Conservation (phyloP, 1,139 yeast species). For the Diutina neorugosa region DNA sequence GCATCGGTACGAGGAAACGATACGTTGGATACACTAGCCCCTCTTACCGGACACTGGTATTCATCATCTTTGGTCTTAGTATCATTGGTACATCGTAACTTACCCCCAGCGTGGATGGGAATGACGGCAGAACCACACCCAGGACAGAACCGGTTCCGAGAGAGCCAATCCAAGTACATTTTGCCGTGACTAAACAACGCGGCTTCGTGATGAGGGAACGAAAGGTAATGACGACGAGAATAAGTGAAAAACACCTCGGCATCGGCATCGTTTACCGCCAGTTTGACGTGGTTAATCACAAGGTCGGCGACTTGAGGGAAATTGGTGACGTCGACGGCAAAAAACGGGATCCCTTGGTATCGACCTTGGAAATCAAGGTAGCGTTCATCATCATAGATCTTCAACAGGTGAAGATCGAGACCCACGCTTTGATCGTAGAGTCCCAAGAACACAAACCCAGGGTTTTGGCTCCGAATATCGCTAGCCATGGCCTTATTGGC, state of each 20-base stretch:
- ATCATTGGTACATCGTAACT: slow-evolving; percentile 45
- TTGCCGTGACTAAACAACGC: slow-evolving; percentile 70
- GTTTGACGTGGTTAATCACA: slow-evolving; percentile 9
- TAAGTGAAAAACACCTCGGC: slow-evolving; percentile 16
- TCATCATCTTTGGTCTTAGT: slow-evolving; percentile 14
- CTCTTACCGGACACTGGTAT: slow-evolving; percentile 40
- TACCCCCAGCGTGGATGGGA: slow-evolving; percentile 75
- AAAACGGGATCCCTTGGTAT: slow-evolving; percentile 64
- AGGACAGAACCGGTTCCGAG: slow-evolving; percentile 67
- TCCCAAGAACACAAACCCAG: slow-evolving; percentile 54
- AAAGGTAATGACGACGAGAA: slow-evolving; percentile 25
- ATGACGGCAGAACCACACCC: slow-evolving; percentile 72
- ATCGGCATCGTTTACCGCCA: slow-evolving; percentile 6
- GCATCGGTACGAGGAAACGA: slow-evolving; percentile 91
- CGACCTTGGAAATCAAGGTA: slow-evolving; percentile 32
- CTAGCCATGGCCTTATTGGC: slow-evolving; percentile 22
- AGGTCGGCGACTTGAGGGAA: slow-evolving; percentile 14
- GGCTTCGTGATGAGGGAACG: slow-evolving; percentile 37
- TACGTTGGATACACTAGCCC: slow-evolving; percentile 40
- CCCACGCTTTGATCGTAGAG: slow-evolving; percentile 44
- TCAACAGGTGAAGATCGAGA: slow-evolving; percentile 18
- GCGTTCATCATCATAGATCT: slow-evolving; percentile 19
- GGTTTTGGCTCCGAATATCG: slow-evolving; percentile 22
- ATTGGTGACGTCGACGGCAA: slow-evolving; percentile 56
- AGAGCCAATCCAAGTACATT: slow-evolving; percentile 79